phyloP scores from a whole-genome alignment of 2,329 filamentous ascomycete genomes.

The Pseudodiploospora longispora region DNA sequence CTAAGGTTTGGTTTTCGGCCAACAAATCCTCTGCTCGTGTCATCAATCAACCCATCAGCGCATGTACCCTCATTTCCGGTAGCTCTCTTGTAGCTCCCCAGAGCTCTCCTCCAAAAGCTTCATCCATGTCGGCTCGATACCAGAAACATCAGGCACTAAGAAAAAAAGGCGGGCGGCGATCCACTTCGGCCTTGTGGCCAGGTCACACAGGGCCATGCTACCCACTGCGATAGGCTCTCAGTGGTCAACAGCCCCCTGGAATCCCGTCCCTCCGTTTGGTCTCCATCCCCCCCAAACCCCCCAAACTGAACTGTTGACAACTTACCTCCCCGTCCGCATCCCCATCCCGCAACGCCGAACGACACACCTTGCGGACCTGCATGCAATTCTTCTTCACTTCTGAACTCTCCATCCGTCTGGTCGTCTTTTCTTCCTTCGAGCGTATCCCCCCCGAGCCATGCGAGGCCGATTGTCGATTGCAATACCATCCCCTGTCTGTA shows the following conservation, averaged over 20 bases:
- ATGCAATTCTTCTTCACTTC: neutral
- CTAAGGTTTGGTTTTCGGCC: too few species aligned
- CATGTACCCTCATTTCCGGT: too few species aligned
- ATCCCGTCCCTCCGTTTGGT: neutral
- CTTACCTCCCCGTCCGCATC: neutral
- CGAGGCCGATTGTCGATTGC: slow-evolving; percentile 11
- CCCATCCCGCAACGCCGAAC: too few species aligned
- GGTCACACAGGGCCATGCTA: slow-evolving; percentile 3
- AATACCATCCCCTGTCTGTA: slow-evolving; percentile 7
- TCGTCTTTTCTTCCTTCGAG: neutral
- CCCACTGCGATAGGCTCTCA: neutral
- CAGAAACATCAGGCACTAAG: slow-evolving; percentile 12
- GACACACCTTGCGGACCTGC: too few species aligned
- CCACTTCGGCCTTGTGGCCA: slow-evolving; percentile 4
- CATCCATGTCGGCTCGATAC: neutral
- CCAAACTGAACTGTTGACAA: neutral
- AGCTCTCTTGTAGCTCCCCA: too few species aligned
- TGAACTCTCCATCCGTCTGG: neutral
- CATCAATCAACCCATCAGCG: too few species aligned
- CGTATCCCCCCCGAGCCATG: slow-evolving; percentile 13
- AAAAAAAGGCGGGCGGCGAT: neutral
- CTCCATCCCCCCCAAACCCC: slow-evolving; percentile 3
- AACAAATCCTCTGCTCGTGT: too few species aligned
- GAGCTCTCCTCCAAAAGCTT: too few species aligned
- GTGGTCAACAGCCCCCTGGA: neutral